Percentiles rank a stretch among this genome's conserved stretches.
Evolutionary conservation across 148 eudicot species (phyloP).

Genomic region (Cornus florida): DNA sequence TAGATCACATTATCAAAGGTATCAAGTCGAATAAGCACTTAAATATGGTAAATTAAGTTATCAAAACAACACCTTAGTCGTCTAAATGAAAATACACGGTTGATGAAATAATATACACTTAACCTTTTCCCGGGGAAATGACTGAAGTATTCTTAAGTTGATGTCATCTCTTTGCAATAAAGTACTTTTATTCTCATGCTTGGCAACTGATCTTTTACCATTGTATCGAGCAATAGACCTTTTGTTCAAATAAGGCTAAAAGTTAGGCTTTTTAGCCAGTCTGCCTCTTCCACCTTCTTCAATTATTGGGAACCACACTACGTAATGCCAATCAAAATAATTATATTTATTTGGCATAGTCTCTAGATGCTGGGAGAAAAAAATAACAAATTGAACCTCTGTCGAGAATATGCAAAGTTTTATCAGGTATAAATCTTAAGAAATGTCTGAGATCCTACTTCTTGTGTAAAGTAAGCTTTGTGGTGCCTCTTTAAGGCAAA

Average conservation of each 20-base stretch:
- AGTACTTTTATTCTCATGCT: too few relatives aligned
- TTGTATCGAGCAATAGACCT: too few relatives aligned
- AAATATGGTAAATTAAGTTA: too few relatives aligned
- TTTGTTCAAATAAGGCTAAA: too few relatives aligned
- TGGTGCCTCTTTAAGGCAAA: neutral
- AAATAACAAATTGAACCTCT: conserved; percentile 3
- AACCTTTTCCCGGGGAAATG: neutral
- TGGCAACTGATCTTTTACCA: too few relatives aligned
- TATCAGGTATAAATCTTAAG: neutral
- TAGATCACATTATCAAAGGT: too few relatives aligned
- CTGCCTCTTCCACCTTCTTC: too few relatives aligned
- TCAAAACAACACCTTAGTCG: too few relatives aligned
- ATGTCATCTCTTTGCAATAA: neutral
- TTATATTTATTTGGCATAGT: neutral
- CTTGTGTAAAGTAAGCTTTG: neutral
- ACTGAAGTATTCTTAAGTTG: neutral
- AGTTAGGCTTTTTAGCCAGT: too few relatives aligned
- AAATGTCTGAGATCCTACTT: neutral
- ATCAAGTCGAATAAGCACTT: too few relatives aligned
- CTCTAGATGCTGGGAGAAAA: neutral
- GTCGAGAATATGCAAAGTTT: neutral
- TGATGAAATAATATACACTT: neutral
- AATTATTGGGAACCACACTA: too few relatives aligned
- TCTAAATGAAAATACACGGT: neutral
- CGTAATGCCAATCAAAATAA: neutral